These are phyloP conservation scores for Avicennia marina DNA, from an alignment of 257 asterid species.

Conservation along the genomic window DNA sequence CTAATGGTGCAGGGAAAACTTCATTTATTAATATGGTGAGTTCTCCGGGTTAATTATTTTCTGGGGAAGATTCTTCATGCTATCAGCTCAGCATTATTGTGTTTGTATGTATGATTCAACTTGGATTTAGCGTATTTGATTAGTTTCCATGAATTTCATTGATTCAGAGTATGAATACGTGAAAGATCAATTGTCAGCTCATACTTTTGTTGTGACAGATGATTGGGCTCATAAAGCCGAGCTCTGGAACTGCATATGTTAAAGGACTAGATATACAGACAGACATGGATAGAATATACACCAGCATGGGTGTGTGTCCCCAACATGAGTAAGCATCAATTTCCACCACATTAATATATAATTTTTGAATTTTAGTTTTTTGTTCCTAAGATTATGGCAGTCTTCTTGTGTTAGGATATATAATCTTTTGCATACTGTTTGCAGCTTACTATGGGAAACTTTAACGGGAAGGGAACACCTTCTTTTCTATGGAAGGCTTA, in stretches of 20 bases:
- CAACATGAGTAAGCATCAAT: conserved; percentile 80
- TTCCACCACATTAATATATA: conserved; percentile 1
- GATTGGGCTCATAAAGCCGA: conserved; percentile 92
- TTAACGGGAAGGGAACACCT: conserved; percentile 90
- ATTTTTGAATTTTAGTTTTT: conserved; percentile 1
- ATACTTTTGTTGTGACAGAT: conserved; percentile 45
- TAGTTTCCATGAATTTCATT: background rate
- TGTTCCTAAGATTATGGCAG: background rate
- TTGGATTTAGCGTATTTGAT: background rate
- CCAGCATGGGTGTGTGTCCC: conserved; percentile 99
- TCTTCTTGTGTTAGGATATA: conserved; percentile 3
- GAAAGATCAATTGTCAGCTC: background rate
- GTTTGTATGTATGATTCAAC: too few relatives aligned
- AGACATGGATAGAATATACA: conserved; percentile 80
- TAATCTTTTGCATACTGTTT: conserved; percentile 13
- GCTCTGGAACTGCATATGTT: conserved; percentile 82
- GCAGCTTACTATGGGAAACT: conserved; percentile 86
- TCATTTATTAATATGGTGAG: conserved; percentile 93
- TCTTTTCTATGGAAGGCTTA: conserved; percentile 93
- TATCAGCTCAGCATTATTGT: too few relatives aligned
- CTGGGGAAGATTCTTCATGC: too few relatives aligned
- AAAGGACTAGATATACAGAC: conserved; percentile 71
- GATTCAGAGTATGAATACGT: background rate
- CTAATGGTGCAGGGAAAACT: conserved; percentile 98
- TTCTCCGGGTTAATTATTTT: too few relatives aligned